Base-by-base conservation (phyloP, 2,329 filamentous ascomycete genomes). In the Arthrobotrys sphaeroides region DNA sequence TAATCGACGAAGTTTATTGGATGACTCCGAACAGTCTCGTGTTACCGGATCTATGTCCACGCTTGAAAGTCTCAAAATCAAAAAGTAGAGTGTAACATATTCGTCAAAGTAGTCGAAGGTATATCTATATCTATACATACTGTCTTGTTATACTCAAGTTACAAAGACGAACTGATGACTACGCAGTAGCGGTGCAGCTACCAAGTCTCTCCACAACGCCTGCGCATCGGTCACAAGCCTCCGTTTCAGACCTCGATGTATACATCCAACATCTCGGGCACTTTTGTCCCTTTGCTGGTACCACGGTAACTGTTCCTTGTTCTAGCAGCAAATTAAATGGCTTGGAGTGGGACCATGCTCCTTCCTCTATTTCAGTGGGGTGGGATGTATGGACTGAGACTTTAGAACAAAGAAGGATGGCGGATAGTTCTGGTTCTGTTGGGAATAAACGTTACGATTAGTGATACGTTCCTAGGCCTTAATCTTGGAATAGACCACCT, bases 181-280 rank as follows among this genome's bases (percentile, higher is more conserved):
- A 55, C 24, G 13, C 26, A 1, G 51, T 55, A 24, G 51, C 31
- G 7, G 28, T 13, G 18, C 51, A 55, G 24, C n/a, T n/a, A 38
- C 51, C 51, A 7, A 55, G 51, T 18, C 72, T 49, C 24, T 79
- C 79, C 13, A 94, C 86, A 36, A 90, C 88, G 10, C 88, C 86
- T 28, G 90, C 88, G 81, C 94, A 98, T 80, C 93, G 85, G 55
- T 82, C 83, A 82, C 94, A 98, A 16, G 96, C 83, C 40, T 84
- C 82, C 16, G 91, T 88, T 78, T 90, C 86, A 53, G 83, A 83
- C n/a, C 87, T 84, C n/a, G 91, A 89, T 22, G 91, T 86, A 82
- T 92, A 96, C 77, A 91, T 88, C 95, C 95, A 99, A 83, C 95
- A 99, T 59, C 95, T 86, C 0, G 88, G 86, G 81, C 95, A 99